Evolutionary conservation across 768 basidiomycete species (phyloP).

Genomic region (Lentinula detonsa): DNA sequence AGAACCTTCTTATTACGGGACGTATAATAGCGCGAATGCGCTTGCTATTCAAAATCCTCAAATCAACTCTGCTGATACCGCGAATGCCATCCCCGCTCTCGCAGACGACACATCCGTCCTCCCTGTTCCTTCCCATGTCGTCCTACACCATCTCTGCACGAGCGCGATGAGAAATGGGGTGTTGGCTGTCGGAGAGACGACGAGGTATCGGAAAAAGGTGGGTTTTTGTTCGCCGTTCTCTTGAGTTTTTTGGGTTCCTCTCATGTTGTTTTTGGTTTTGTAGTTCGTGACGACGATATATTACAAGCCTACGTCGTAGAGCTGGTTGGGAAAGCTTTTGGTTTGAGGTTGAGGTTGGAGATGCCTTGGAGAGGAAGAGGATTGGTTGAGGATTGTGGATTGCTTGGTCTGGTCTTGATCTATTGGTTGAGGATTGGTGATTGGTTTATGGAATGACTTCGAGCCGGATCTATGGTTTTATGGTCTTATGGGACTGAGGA

Average conservation of each 20-base stretch:
- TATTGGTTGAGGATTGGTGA: too few relatives aligned
- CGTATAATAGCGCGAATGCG: not conserved
- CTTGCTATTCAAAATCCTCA: not conserved
- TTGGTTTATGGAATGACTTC: too few relatives aligned
- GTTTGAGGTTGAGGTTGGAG: too few relatives aligned
- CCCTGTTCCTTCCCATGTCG: constrained; percentile 90
- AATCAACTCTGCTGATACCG: not conserved
- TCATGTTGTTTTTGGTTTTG: constrained; percentile 10
- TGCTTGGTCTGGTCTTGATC: too few relatives aligned
- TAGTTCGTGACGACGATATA: constrained; percentile 85
- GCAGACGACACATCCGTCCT: constrained; percentile 88
- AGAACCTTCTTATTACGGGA: not conserved
- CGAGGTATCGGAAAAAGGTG: constrained; percentile 89
- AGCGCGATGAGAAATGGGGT: constrained; percentile 94
- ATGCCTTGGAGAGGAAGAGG: too few relatives aligned
- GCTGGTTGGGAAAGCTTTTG: too few relatives aligned
- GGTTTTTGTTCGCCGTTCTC: constrained; percentile 1
- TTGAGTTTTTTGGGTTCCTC: constrained; percentile 4
- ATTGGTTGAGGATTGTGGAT: too few relatives aligned
- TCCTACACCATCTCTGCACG: constrained; percentile 91
- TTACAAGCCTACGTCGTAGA: constrained; percentile 58
- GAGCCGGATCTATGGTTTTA: too few relatives aligned
- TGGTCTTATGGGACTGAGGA: too few relatives aligned
- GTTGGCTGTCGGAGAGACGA: constrained; percentile 87
- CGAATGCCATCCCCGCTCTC: constrained; percentile 24